Conservation (phyloP, 1,284 basidiomycete species). For the Inonotus obliquus region DNA sequence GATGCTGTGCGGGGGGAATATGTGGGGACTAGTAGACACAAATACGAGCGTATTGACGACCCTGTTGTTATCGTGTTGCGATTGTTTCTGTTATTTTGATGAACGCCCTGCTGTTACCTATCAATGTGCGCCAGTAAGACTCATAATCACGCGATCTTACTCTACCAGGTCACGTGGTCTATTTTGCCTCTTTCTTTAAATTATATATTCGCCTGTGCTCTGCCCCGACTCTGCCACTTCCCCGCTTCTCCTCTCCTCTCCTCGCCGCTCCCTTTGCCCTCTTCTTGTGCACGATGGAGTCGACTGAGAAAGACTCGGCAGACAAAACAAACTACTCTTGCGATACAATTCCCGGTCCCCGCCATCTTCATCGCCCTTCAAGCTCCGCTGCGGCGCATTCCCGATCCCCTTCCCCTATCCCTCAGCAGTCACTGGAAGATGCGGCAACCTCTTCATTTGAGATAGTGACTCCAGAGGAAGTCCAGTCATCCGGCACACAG, state of each 20-base stretch:
- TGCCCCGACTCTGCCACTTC: neutral
- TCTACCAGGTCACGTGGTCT: neutral
- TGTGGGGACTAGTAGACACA: no score
- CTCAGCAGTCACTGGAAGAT: slow-evolving; percentile 23
- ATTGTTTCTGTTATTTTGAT: neutral
- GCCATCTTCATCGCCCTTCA: slow-evolving; percentile 22
- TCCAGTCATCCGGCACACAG: slow-evolving; percentile 16
- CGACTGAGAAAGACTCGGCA: slow-evolving; percentile 23
- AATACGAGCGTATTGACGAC: neutral
- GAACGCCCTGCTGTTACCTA: neutral
- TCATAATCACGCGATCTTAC: slow-evolving; percentile 3
- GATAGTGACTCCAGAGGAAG: slow-evolving; percentile 24
- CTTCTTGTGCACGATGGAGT: neutral
- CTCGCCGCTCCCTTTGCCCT: neutral
- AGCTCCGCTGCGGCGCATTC: slow-evolving; percentile 8
- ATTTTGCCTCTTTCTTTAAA: neutral
- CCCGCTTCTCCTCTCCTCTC: neutral
- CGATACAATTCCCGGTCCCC: slow-evolving; percentile 67
- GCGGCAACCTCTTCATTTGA: slow-evolving; percentile 29
- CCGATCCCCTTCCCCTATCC: slow-evolving; percentile 34
- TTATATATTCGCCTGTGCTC: neutral
- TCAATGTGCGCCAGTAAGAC: neutral
- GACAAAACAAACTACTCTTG: slow-evolving; percentile 42
- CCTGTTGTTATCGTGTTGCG: neutral
- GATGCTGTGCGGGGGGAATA: no score